A percentile compares a stretch with the other conserved stretches of the same genome.
phyloP scores from a whole-genome alignment of 352 stramenopile species.

The Pythium insidiosum region DNA sequence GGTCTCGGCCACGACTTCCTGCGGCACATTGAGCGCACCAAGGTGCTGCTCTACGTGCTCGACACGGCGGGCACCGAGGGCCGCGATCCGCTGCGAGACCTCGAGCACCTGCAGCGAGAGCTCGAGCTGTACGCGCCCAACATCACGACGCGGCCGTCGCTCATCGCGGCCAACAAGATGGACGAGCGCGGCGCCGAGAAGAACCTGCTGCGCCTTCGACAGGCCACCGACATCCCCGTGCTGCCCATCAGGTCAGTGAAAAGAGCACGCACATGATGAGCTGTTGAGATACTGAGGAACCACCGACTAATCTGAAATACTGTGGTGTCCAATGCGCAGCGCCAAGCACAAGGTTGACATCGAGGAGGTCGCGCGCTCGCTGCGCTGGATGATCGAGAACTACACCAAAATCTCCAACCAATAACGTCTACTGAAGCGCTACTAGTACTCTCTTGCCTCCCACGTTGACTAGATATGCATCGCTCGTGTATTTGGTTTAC shows the following conservation, averaged over 20 bases:
- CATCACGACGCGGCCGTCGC: slow-evolving; percentile 76
- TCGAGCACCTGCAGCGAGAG: slow-evolving; percentile 73
- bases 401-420: slow-evolving; percentile 35
- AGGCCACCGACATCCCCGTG: slow-evolving; percentile 64
- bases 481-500: no score
- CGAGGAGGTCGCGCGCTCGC: slow-evolving; percentile 60
- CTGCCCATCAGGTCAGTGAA: slow-evolving; percentile 80
- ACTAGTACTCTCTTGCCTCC: no score
- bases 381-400: slow-evolving; percentile 49
- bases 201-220: slow-evolving; percentile 64
- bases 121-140: slow-evolving; percentile 82
- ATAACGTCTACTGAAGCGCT: slow-evolving; percentile 1
- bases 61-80: slow-evolving; percentile 75
- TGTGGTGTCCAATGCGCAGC: slow-evolving; percentile 24
- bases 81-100: slow-evolving; percentile 68
- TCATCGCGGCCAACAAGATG: slow-evolving; percentile 90
- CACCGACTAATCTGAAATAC: no score
- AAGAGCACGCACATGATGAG: no score
- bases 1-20: slow-evolving; percentile 99
- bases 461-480: no score
- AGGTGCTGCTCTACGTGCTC: slow-evolving; percentile 88
- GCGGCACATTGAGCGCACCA: slow-evolving; percentile 97
- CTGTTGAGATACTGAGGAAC: no score
- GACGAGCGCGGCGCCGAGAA: slow-evolving; percentile 76
- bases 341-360: slow-evolving; percentile 86